Percentiles rank a stretch among this genome's conserved stretches.
These are phyloP conservation scores for Orychophragmus violaceus DNA, from an alignment of 345 rosid genomes.

Conservation along the genomic window DNA sequence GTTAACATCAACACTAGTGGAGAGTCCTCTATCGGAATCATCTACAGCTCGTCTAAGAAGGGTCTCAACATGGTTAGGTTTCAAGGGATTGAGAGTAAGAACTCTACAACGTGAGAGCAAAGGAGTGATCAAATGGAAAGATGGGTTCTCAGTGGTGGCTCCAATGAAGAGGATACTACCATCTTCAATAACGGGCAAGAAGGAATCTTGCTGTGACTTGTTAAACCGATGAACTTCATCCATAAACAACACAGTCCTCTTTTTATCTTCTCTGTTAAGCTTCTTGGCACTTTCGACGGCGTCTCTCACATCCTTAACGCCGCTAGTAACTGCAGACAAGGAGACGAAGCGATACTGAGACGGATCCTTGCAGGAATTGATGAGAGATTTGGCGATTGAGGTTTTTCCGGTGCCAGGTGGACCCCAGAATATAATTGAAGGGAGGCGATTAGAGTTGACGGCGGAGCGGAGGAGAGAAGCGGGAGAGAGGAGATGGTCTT, in stretches of 20 bases:
- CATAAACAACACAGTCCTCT: slow-evolving; percentile 62
- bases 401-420: slow-evolving; percentile 94
- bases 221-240: slow-evolving; percentile 85
- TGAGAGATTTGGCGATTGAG: slow-evolving; percentile 63
- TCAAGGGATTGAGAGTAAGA: slow-evolving; percentile 55
- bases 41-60: slow-evolving; percentile 51
- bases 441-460: slow-evolving; percentile 47
- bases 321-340: slow-evolving; percentile 63
- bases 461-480: slow-evolving; percentile 56
- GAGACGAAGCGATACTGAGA: slow-evolving; percentile 49
- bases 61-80: slow-evolving; percentile 44
- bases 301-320: slow-evolving; percentile 81
- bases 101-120: slow-evolving; percentile 70
- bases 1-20: slow-evolving; percentile 31
- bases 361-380: slow-evolving; percentile 37
- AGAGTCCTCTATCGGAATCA: slow-evolving; percentile 44
- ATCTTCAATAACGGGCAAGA: slow-evolving; percentile 82
- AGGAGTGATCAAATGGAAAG: slow-evolving; percentile 75
- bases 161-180: slow-evolving; percentile 77
- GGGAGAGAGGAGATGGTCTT: slow-evolving; percentile 58
- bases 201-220: slow-evolving; percentile 79
- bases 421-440: slow-evolving; percentile 78
- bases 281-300: slow-evolving; percentile 61
- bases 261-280: slow-evolving; percentile 33
- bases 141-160: slow-evolving; percentile 88